These are phyloP conservation scores for Bisporella sp. DNA, from an alignment of 2,329 filamentous ascomycete species.

Conservation along the genomic window DNA sequence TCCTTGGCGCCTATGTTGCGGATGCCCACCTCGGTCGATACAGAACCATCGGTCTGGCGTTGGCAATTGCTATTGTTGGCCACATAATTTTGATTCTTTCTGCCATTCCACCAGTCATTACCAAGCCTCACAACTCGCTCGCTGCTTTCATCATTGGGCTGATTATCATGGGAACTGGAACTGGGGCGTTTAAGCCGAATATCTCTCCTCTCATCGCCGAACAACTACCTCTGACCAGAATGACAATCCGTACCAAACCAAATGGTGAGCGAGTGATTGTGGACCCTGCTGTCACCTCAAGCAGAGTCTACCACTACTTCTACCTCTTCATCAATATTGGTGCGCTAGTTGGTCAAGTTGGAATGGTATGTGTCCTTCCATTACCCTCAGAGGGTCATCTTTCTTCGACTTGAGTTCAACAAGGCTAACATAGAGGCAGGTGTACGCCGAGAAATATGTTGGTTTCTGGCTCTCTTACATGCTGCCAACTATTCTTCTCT, in stretches of 20 bases:
- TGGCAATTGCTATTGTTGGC: conserved; percentile 49
- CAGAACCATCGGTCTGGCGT: conserved; percentile 45
- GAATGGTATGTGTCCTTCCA: conserved; percentile 42
- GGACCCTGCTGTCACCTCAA: conserved; percentile 50
- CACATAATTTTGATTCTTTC: conserved; percentile 59
- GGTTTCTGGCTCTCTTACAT: conserved; percentile 69
- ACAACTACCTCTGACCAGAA: conserved; percentile 46
- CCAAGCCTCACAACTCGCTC: conserved; percentile 43
- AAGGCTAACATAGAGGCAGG: too few relatives aligned
- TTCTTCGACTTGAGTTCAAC: too few relatives aligned
- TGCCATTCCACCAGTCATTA: conserved; percentile 52
- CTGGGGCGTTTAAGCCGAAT: conserved; percentile 67
- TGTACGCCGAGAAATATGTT: conserved; percentile 66
- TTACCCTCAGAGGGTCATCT: too few relatives aligned
- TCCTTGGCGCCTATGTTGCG: conserved; percentile 48
- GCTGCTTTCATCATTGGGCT: conserved; percentile 55
- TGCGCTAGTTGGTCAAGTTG: conserved; percentile 48
- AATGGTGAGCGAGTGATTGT: conserved; percentile 53
- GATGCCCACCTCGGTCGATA: conserved; percentile 63
- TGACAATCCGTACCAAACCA: conserved; percentile 40
- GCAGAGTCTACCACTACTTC: conserved; percentile 61
- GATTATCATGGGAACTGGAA: conserved; percentile 60
- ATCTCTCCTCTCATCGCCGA: conserved; percentile 59
- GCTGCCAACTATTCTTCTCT: conserved; percentile 60
- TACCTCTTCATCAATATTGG: conserved; percentile 68